Conservation (phyloP, 1,284 basidiomycete species). For the Boletellus sp. region DNA sequence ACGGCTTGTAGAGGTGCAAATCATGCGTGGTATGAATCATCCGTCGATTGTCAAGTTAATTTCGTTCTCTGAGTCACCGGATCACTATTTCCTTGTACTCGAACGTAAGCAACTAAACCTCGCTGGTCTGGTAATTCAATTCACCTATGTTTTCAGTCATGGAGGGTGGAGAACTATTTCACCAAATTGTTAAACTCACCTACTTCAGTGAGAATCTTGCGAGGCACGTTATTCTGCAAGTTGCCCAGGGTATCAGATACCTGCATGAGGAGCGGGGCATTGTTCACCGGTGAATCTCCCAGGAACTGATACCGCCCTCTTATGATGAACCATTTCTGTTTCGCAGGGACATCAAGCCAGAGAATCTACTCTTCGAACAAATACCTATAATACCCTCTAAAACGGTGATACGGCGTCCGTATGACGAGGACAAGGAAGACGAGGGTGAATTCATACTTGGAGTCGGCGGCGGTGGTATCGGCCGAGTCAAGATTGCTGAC, state of each 20-base stretch:
- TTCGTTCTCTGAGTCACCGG: constrained; percentile 87
- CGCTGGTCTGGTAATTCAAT: constrained; percentile 3
- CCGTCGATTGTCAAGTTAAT: constrained; percentile 86
- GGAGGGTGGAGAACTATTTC: constrained; percentile 98
- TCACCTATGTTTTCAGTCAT: constrained; percentile 55
- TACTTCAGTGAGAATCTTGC: constrained; percentile 96
- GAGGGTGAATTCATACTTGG: constrained; percentile 94
- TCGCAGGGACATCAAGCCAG: constrained; percentile 88
- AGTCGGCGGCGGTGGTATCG: constrained; percentile 94
- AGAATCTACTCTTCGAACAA: constrained; percentile 92
- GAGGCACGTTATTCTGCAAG: constrained; percentile 95
- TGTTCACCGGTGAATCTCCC: constrained; percentile 66
- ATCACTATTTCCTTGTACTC: constrained; percentile 93
- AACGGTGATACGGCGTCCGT: constrained; percentile 72
- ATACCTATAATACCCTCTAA: constrained; percentile 93
- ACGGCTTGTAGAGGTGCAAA: constrained; percentile 82
- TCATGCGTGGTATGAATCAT: constrained; percentile 95
- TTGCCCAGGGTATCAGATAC: constrained; percentile 92
- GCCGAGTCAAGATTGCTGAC: constrained; percentile 97
- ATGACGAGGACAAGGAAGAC: constrained; percentile 98
- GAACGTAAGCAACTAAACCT: constrained; percentile 60
- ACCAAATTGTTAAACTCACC: constrained; percentile 98
- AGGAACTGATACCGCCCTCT: background rate
- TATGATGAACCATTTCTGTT: background rate
- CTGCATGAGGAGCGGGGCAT: constrained; percentile 98